Evolutionary conservation across 2,329 filamentous ascomycete genomes (phyloP).

Genomic region (Lasiodiplodia citricola): DNA sequence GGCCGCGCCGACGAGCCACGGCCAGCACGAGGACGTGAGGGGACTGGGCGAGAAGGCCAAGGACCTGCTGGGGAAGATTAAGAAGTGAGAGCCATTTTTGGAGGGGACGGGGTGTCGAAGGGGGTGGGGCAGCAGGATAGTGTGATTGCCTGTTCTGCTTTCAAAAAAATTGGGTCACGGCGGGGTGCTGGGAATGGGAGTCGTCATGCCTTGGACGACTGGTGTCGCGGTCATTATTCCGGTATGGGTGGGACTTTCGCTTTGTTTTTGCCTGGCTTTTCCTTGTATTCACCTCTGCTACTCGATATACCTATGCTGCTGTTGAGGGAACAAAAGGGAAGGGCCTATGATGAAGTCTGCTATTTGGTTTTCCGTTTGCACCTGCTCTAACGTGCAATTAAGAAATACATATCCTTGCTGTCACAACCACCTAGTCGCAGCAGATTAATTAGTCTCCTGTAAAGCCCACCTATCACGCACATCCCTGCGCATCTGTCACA

Average conservation of each 20-base stretch:
- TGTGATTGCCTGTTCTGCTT: not conserved
- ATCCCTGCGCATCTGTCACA: not conserved
- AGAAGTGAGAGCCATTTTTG: constrained; percentile 39
- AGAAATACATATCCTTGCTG: not conserved
- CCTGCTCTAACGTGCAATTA: not conserved
- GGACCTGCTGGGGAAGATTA: constrained; percentile 53
- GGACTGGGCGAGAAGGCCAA: constrained; percentile 60
- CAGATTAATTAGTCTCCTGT: not conserved
- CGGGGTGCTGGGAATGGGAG: not conserved
- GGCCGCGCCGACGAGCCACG: no score
- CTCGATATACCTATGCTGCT: not conserved
- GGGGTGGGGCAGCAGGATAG: not conserved
- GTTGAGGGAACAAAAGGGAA: not conserved
- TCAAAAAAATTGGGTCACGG: not conserved
- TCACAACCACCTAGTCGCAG: not conserved
- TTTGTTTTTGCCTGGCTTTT: not conserved
- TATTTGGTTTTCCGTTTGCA: not conserved
- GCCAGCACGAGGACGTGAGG: constrained; percentile 33
- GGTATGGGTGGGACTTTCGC: not conserved
- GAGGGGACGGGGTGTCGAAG: no score
- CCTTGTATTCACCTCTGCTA: not conserved
- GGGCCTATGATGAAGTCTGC: not conserved
- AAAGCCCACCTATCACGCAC: not conserved
- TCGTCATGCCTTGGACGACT: not conserved
- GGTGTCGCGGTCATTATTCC: not conserved